phyloP scores from a whole-genome alignment of 306 rosid species.

The Lithocarpus polystachyus region DNA sequence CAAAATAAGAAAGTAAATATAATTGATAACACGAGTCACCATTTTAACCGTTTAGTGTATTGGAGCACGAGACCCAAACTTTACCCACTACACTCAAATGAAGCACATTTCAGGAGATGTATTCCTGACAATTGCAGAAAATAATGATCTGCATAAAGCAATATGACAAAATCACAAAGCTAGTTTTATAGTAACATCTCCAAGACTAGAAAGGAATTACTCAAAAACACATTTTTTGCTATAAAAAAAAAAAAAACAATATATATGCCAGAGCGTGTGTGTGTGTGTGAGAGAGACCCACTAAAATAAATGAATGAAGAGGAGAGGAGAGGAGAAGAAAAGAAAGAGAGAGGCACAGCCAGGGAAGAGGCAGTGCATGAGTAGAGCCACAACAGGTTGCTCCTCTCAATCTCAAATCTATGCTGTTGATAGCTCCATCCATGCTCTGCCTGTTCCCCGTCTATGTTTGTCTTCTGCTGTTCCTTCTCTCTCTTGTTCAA shows the following conservation, averaged over 20 bases:
- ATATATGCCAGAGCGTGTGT: background rate
- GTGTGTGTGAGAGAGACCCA: background rate
- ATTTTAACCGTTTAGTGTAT: too few species aligned
- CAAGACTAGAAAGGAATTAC: too few species aligned
- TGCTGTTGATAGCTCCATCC: conserved; percentile 65
- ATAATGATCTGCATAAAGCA: too few species aligned
- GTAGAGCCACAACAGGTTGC: conserved; percentile 48
- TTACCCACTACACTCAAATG: too few species aligned
- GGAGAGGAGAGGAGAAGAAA: background rate
- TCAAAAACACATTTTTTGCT: too few species aligned
- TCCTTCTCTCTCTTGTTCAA: background rate
- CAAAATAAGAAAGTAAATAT: too few species aligned
- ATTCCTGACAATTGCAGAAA: too few species aligned
- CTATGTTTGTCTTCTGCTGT: conserved; percentile 26
- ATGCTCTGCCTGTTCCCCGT: conserved; percentile 81
- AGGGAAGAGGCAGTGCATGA: conserved; percentile 99
- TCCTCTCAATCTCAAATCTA: background rate
- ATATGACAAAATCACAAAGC: too few species aligned
- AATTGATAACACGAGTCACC: too few species aligned
- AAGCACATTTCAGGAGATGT: too few species aligned
- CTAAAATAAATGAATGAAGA: background rate
- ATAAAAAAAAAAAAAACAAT: background rate
- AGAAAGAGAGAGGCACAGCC: conserved; percentile 45
- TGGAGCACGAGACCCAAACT: too few species aligned
- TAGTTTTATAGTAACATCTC: too few species aligned